phyloP scores from a whole-genome alignment of 2,329 filamentous ascomycete genomes.

The Zopfia rhizophila region DNA sequence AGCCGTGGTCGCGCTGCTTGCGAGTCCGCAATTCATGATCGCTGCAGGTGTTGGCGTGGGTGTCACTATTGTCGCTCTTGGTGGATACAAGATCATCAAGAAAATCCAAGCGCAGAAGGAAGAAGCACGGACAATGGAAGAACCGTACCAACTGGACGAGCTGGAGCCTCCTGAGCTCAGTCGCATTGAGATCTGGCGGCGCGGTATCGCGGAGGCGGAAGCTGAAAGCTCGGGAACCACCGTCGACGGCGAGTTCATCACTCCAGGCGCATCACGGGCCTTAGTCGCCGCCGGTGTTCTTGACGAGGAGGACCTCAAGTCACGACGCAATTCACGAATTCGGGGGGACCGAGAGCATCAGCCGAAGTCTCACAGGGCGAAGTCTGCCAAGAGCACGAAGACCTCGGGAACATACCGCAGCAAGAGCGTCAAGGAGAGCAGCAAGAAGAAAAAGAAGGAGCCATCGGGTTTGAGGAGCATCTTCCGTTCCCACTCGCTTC shows the following conservation, averaged over 20 bases:
- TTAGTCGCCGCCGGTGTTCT: constrained; percentile 58
- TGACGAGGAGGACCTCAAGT: constrained; percentile 60
- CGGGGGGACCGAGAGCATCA: constrained; percentile 35
- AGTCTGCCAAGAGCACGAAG: constrained; percentile 39
- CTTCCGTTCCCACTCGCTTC: constrained; percentile 49
- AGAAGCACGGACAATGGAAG: constrained; percentile 37
- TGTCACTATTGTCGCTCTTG: constrained; percentile 94
- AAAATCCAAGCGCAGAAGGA: constrained; percentile 68
- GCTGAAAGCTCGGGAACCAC: constrained; percentile 66
- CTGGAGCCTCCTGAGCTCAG: constrained; percentile 67
- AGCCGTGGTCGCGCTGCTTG: constrained; percentile 84
- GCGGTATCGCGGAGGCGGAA: constrained; percentile 69
- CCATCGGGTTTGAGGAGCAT: constrained; percentile 54
- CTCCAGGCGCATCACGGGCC: constrained; percentile 62
- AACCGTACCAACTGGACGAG: constrained; percentile 60
- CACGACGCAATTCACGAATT: constrained; percentile 39
- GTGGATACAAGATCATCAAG: constrained; percentile 97
- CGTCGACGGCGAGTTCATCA: constrained; percentile 74
- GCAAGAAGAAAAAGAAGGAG: constrained; percentile 53
- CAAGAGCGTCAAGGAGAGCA: constrained; percentile 38
- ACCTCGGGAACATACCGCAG: constrained; percentile 32
- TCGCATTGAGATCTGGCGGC: constrained; percentile 70
- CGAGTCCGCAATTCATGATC: constrained; percentile 93
- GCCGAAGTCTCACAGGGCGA: constrained; percentile 41
- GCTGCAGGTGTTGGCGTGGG: constrained; percentile 89